These are phyloP conservation scores for Pseudopyricularia javanii DNA, from an alignment of 2,329 filamentous ascomycete species.

Conservation along the genomic window DNA sequence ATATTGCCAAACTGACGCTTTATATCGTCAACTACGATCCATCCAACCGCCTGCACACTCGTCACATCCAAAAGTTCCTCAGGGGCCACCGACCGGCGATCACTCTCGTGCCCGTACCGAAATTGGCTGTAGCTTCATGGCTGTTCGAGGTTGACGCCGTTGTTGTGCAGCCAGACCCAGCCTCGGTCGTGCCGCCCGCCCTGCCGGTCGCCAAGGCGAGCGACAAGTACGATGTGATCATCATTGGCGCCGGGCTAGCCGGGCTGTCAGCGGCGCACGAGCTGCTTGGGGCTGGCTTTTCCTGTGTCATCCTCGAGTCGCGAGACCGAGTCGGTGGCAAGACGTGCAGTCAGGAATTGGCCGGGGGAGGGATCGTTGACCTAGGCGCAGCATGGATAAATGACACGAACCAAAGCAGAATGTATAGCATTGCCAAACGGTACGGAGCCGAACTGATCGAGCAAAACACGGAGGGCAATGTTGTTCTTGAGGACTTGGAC, in stretches of 20 bases:
- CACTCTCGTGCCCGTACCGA: constrained; percentile 26
- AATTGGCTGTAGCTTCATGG: constrained; percentile 23
- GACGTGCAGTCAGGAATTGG: constrained; percentile 25
- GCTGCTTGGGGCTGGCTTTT: constrained; percentile 3
- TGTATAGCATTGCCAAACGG: constrained; percentile 25
- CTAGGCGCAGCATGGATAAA: constrained; percentile 50
- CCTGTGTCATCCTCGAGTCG: constrained; percentile 33
- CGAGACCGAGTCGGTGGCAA: constrained; percentile 38
- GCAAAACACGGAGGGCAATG: constrained; percentile 25
- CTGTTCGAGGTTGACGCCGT: constrained; percentile 32
- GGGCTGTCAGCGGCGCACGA: neutral
- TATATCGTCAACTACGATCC: neutral
- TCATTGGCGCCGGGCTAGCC: neutral
- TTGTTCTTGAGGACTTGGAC: constrained; percentile 5
- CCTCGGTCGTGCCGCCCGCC: neutral
- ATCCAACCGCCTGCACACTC: neutral
- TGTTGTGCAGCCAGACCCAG: constrained; percentile 10
- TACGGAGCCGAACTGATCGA: constrained; percentile 30
- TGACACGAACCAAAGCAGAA: constrained; percentile 34
- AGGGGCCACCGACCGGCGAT: constrained; percentile 23
- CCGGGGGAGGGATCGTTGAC: constrained; percentile 27
- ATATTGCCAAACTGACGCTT: neutral
- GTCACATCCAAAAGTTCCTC: neutral
- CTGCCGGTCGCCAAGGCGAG: neutral
- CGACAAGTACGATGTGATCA: neutral